Evolutionary conservation across 129 eudicot species (phyloP).

Genomic region (Chrysanthemum lavandulifolium): DNA sequence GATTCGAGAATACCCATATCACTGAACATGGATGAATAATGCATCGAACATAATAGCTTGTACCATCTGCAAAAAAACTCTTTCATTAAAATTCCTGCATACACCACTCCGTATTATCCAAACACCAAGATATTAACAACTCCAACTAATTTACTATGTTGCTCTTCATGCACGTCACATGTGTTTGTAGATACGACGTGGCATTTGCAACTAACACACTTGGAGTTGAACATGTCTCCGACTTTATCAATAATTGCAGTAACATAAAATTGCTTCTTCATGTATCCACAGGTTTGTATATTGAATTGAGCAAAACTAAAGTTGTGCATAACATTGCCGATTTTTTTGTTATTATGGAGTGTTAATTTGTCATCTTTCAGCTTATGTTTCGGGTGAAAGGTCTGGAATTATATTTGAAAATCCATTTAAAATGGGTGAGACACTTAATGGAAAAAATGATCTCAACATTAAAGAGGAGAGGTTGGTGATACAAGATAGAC

Average conservation of each 20-base stretch:
- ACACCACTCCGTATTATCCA: no score
- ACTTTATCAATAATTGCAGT: constrained; percentile 20
- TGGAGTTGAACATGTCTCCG: constrained; percentile 16
- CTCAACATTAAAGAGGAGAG: constrained; percentile 51
- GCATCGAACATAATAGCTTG: no score
- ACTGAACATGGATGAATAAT: no score
- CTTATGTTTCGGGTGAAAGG: constrained; percentile 63
- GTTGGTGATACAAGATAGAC: constrained; percentile 37
- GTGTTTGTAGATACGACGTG: constrained; percentile 21
- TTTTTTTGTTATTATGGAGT: not conserved
- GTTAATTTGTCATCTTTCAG: constrained; percentile 21
- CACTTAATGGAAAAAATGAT: constrained; percentile 10
- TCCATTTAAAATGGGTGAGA: no score
- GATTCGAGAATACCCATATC: no score
- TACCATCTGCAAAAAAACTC: no score
- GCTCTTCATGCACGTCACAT: not conserved
- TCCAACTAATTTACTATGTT: no score
- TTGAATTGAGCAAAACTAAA: not conserved
- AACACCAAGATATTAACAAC: no score
- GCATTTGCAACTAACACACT: constrained; percentile 24
- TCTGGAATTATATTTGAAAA: no score
- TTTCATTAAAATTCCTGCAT: no score
- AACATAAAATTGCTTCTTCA: constrained; percentile 33
- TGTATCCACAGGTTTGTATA: constrained; percentile 30
- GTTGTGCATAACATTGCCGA: not conserved